These are phyloP conservation scores for Phlyctochytrium bullatum DNA, from an alignment of 192 early-diverging fungal species.

Conservation along the genomic window DNA sequence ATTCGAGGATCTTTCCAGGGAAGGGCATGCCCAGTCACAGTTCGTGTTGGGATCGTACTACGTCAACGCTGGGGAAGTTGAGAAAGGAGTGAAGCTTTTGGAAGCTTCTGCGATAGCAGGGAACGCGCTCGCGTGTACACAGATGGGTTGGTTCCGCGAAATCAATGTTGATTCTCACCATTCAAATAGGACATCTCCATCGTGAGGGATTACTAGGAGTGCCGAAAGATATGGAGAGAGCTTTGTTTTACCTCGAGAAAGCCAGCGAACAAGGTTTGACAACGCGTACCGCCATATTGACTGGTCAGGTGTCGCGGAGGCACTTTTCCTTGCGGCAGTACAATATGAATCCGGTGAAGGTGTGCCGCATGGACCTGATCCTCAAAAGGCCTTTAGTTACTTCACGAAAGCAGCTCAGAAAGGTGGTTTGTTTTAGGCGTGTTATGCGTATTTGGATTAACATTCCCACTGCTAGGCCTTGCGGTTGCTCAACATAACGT, in stretches of 20 bases:
- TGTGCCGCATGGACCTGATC: conserved; percentile 9
- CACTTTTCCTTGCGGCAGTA: conserved; percentile 33
- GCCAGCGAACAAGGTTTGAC: conserved; percentile 24
- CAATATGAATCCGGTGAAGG: conserved; percentile 29
- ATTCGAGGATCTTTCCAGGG: conserved; percentile 10
- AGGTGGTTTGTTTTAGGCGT: conserved; percentile 16
- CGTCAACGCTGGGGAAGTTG: conserved; percentile 4
- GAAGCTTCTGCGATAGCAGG: conserved; percentile 21
- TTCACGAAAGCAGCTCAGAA: conserved; percentile 31
- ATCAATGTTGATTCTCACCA: not conserved
- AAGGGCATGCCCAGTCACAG: conserved; percentile 18
- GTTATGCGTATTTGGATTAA: not conserved
- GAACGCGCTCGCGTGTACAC: conserved; percentile 17
- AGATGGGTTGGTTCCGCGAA: conserved; percentile 27
- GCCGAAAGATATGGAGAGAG: conserved; percentile 22
- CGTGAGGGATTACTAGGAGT: conserved; percentile 19
- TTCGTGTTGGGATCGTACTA: conserved; percentile 22
- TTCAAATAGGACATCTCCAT: conserved; percentile 24
- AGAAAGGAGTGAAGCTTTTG: conserved; percentile 20
- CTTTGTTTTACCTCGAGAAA: conserved; percentile 24
- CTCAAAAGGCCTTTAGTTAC: conserved; percentile 19
- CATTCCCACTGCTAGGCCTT: conserved; percentile 24
- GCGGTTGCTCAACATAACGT: conserved; percentile 45
- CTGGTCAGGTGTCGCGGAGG: conserved; percentile 25
- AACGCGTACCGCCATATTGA: not conserved